Evolutionary conservation across 495 filamentous ascomycete species (phyloP), one percentile per base, ranked within the genome.

Genomic region (Thozetella sp.): DNA sequence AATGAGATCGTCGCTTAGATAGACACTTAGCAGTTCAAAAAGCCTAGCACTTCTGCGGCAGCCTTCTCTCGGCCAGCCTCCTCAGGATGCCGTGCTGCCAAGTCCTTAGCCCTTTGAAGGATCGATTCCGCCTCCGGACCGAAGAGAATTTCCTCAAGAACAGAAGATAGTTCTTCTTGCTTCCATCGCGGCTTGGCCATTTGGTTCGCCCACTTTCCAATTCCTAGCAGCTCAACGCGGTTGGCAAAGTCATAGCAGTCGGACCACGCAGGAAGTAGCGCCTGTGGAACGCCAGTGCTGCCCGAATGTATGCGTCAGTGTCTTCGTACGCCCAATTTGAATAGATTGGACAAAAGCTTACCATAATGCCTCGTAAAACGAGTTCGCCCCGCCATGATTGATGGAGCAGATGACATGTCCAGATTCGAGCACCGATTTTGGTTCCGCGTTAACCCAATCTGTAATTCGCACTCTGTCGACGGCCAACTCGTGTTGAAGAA

Each of bases 241-340:
- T 75, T 73, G 6, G 77, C 76, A 54, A 77, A 79, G 37, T 80
- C 79, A 48, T 79, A 80, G 25, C 71, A 75, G 56, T 82, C 79
- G 24, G 76, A 70, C 79, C 79, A 80, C 46, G 73, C 70, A 0
- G 79, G 74, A 2, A 80, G 72, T 2, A 82, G 57, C 3, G 80
- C 70, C 48, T 80, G 77, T 9, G 78, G 76, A 22, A 74, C 66
- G 17, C 79, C 78, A 20, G 68, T 71, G 58, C 78, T 81, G 3
- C 1, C 13, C 1, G 45, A 34, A 45, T 34, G 20, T 3, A 25
- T 37, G 6, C 6, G 30, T 37, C 30, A 37, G 30, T 37, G 30
- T 37, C 6, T 15, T 37, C 30, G 6, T 15, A 6, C 30, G n/a
- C 15, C 30, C 6, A 37, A 37, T 37, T 6, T 37, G 30, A 6